A percentile compares a stretch with the other conserved stretches of the same genome.
Evolutionary conservation across 345 rosid species (phyloP).

Genomic region (Populus davidiana): DNA sequence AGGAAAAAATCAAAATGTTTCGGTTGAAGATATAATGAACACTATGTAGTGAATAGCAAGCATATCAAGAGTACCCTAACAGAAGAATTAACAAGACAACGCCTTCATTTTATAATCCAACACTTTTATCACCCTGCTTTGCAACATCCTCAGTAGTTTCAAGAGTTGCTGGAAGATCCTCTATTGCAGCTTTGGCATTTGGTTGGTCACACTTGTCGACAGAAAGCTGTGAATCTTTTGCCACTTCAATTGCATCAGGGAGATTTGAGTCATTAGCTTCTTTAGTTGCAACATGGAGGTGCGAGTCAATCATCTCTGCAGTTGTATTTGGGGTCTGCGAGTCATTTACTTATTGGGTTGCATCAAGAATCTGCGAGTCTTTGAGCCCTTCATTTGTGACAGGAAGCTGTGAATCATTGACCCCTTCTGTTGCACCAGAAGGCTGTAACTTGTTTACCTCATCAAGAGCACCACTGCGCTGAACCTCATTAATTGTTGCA

Average conservation of each 20-base stretch:
- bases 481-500: background rate
- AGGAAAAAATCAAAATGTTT: background rate
- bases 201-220: constrained; percentile 19
- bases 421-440: background rate
- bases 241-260: constrained; percentile 1
- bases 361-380: background rate
- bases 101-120: constrained; percentile 20
- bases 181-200: constrained; percentile 15
- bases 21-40: background rate
- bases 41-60: background rate
- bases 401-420: constrained; percentile 3
- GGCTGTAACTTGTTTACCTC: background rate
- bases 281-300: background rate
- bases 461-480: background rate
- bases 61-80: constrained; percentile 1
- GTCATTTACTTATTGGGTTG: background rate
- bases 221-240: background rate
- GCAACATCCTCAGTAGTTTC: constrained; percentile 21
- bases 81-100: constrained; percentile 13
- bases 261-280: background rate
- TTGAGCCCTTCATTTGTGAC: background rate
- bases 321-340: background rate
- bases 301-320: background rate
- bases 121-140: constrained; percentile 19
- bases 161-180: constrained; percentile 20